A percentile compares a stretch with the other conserved stretches of the same genome.
Evolutionary conservation across 805 yeast species (phyloP).

Genomic region (Isabelozyma heimii): DNA sequence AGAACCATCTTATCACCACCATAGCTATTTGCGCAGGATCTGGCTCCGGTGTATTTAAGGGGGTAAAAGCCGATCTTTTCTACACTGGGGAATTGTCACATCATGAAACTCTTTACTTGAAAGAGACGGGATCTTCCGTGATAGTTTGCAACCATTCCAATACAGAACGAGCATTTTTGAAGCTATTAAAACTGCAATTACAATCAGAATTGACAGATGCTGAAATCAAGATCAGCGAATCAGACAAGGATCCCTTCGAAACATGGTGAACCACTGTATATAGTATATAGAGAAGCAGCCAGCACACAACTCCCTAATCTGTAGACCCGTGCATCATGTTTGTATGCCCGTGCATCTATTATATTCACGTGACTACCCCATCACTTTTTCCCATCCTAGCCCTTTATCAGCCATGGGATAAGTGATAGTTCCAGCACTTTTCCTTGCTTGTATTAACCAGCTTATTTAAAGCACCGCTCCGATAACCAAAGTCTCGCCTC

Average conservation of each 20-base stretch:
- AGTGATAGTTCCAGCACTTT: no score
- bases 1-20: conserved; percentile 38
- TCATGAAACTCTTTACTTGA: conserved; percentile 76
- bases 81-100: conserved; percentile 94
- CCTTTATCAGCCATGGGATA: no score
- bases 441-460: no score
- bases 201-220: conserved; percentile 39
- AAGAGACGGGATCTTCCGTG: conserved; percentile 70
- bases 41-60: conserved; percentile 74
- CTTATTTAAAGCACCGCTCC: no score
- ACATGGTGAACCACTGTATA: conserved; percentile 11
- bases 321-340: not conserved
- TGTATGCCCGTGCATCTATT: not conserved
- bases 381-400: no score
- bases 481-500: not conserved
- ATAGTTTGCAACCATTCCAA: conserved; percentile 86
- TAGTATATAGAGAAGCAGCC: not conserved
- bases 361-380: no score
- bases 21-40: conserved; percentile 96
- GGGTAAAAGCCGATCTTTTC: conserved; percentile 63
- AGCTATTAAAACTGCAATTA: conserved; percentile 50
- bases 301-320: not conserved
- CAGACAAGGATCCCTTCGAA: conserved; percentile 64
- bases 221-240: conserved; percentile 47
- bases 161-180: conserved; percentile 84